Evolutionary conservation across 2,329 filamentous ascomycete species (phyloP), one percentile per base, ranked within the genome.

Genomic region (Claviceps pusilla): DNA sequence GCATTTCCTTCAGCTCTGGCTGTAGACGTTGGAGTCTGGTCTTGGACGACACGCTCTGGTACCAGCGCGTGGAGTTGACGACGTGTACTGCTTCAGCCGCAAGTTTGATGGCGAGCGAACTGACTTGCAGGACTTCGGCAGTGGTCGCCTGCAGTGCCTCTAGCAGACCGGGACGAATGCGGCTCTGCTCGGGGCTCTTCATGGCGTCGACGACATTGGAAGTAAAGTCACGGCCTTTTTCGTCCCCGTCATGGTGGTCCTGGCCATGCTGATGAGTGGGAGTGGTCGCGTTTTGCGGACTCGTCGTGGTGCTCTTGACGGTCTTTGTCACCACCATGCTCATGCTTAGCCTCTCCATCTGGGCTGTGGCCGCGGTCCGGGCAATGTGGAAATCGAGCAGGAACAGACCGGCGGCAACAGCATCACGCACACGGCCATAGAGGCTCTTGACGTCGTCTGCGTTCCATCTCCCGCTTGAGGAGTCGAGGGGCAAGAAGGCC

Each of bases 401-500:
- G 0, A 67, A 68, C 0, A 73, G 29, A 6, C 62, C 64, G 0
- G 65, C 60, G 0, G 68, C 55, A 55, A 71, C 65, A 9, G 68
- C 60, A 10, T 69, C 63, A 0, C 71, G 65, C 0, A 74, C 57
- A 0, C 65, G 66, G 4, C 63, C 63, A 12, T 70, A 64, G 7
- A 77, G 55, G 0, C 59, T 59, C 4, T 63, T 62, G 16, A 77
- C 64, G 19, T 76, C 72, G 9, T 71, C 67, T 1, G 73, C 62
- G 16, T 63, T 69, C 74, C 74, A 77, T 3, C 68, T 62, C 1
- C 73, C 69, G 3, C 71, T 63, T 0, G 73, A 75, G 24, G 76
- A 65, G 56, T 77, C 74, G 1, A 77, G 59, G 0, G 70, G 73
- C 0, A 77, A 59, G 52, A 77, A 77, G 0, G 61, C 69, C 0